Evolutionary conservation across 805 yeast genomes (phyloP), one percentile per base, ranked within the genome.

Genomic region (Sporopachydermia quercuum): DNA sequence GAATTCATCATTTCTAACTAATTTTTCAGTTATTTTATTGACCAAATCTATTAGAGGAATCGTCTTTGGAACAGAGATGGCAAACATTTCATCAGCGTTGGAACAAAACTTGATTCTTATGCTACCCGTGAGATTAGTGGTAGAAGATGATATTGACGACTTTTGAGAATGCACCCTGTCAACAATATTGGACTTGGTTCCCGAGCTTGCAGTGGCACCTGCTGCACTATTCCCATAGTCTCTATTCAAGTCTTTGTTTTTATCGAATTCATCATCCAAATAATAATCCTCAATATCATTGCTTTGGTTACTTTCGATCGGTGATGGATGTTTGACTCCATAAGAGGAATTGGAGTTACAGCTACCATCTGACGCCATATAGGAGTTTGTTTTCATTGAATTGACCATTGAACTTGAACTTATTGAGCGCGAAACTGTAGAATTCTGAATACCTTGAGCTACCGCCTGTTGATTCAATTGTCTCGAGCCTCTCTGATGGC

Each of bases 241-340:
- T 34, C 15, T 34, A 34, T 34, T 6, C 11, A 11, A 8, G 6
- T 8, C 8, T 16, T n/a, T 5, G 13, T 6, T 16, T 11, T 36
- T 36, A 41, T 52, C 56, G 16, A 68, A 70, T 50, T 71, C 71
- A 47, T 71, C 74, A 2, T 76, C 70, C 39, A 65, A 49, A 41
- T 74, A 53, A 48, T 71, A 74, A 46, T 68, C 72, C 42, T 70
- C 75, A 42, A 70, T 45, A 54, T 57, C 36, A 34, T 14, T 14
- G 16, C 36, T 14, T n/a, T 14, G 36, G 13, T 8, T 34, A 34
- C 18, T 15, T 6, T 14, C 16, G 18, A 8, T 15, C 18, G 36
- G 36, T 11, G 18, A 34, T 34, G 36, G 18, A 4, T 63, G 58
- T 45, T 57, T 40, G 35, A 57, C 44, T 55, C 62, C 52, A 59